These are phyloP conservation scores for Amanita molliuscula DNA, from an alignment of 768 basidiomycete genomes.

Conservation along the genomic window DNA sequence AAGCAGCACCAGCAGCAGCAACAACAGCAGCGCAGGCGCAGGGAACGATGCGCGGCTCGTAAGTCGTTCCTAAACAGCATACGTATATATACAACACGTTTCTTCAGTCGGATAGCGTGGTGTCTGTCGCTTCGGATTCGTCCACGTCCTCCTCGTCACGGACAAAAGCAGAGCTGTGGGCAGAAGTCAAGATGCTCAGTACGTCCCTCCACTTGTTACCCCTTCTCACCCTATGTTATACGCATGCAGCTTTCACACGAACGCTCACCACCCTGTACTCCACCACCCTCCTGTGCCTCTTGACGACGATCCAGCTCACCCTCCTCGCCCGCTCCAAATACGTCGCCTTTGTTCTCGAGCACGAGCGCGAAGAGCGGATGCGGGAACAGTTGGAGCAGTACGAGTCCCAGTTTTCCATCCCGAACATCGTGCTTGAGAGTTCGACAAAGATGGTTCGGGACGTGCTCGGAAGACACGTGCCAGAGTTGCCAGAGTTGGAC, in stretches of 20 bases:
- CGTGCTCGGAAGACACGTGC: conserved; percentile 13
- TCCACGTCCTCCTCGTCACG: conserved; percentile 25
- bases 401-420: conserved; percentile 31
- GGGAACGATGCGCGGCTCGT: conserved; percentile 11
- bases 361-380: conserved; percentile 48
- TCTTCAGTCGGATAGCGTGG: conserved; percentile 22
- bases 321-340: conserved; percentile 79
- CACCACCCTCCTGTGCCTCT: conserved; percentile 70
- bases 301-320: conserved; percentile 80
- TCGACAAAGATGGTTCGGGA: conserved; percentile 14
- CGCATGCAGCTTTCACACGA: conserved; percentile 77
- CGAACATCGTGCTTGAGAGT: conserved; percentile 26
- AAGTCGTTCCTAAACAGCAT: background rate
- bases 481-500: no score
- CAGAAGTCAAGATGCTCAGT: conserved; percentile 86
- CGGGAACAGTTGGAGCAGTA: conserved; percentile 34
- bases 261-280: conserved; percentile 83
- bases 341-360: conserved; percentile 51
- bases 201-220: no score
- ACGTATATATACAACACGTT: background rate
- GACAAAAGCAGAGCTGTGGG: conserved; percentile 83
- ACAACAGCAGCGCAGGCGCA: no score
- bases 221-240: no score
- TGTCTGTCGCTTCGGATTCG: conserved; percentile 17
- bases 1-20: no score